Evolutionary conservation across 148 eudicot species (phyloP).

Genomic region (Diospyros lotus): DNA sequence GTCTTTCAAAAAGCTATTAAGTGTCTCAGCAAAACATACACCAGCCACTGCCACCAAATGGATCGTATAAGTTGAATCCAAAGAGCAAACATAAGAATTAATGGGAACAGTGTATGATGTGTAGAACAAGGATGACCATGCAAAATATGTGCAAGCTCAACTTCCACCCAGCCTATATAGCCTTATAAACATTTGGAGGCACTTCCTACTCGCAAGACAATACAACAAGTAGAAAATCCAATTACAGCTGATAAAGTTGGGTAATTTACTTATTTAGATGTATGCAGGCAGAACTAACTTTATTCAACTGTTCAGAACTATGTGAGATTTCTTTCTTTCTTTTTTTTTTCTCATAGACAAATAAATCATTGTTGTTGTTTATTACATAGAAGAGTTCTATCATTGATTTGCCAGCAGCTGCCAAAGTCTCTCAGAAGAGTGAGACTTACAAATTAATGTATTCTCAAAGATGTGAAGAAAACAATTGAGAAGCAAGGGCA

Average conservation of each 20-base stretch:
- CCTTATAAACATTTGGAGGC: background rate
- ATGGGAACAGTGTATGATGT: background rate
- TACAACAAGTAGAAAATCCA: background rate
- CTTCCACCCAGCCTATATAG: background rate
- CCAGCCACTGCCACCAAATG: constrained; percentile 65
- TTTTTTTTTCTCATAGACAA: no score
- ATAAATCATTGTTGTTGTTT: no score
- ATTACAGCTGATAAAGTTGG: background rate
- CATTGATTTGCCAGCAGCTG: no score
- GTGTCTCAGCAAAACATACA: constrained; percentile 81
- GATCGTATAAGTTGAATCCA: background rate
- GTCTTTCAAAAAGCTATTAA: constrained; percentile 50
- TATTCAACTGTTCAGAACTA: background rate
- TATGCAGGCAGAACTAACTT: background rate
- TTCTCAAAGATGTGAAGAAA: no score
- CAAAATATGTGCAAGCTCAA: background rate
- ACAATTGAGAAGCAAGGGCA: no score
- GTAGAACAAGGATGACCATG: background rate
- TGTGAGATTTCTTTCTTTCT: no score
- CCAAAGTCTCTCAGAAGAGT: no score
- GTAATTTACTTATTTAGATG: background rate
- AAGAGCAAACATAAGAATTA: background rate
- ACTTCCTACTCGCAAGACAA: no score
- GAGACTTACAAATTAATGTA: no score
- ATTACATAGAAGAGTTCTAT: no score